Base-by-base conservation (phyloP, 768 basidiomycete species). In the Clitopilus passeckerianus region DNA sequence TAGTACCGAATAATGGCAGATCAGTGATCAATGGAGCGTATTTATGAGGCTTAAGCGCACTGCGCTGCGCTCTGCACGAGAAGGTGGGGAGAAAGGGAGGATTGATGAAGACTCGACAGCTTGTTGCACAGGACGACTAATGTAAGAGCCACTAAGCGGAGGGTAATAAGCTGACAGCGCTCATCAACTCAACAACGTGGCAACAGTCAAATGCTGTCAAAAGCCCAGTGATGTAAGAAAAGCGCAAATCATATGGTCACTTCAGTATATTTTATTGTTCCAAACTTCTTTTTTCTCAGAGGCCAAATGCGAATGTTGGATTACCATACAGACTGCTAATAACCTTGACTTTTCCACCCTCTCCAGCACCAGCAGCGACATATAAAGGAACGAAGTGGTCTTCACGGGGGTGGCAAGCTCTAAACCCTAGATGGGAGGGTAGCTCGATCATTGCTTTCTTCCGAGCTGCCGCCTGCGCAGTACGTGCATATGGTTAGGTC, bases 301-400 rank as follows among this genome's bases (percentile, higher is more conserved):
- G 57, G 9, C 85, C 87, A 71, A 90, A 90, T 43, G 84, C 86
- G 61, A 87, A 75, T 15, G 87, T 85, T n/a, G 83, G 80, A 16
- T 80, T 75, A 4, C 86, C 87, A 64, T 85, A 85, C 56, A 81
- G 64, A 33, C 79, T 81, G 34, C 75, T 71, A 24, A 90, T 58
- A 9, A 86, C 74, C 64, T 70, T 74, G 7, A 77, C 78, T 34
- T 75, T 72, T 1, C 82, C 85, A 6, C 75, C 77, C 44, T 83
- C 86, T 8, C 85, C 86, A 7, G 89, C 91, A 2, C 89, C 91
- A 2, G 84, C 87, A 3, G 87, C 89, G 43, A 92, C 77, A 68
- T 91, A 90, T 15, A 93, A 62, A 9, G 92, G 91, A 15, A 93
- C 76, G 65, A 93, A 90, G 66, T 93, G 91, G 27, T 95, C 92